Conservation (phyloP, 208 protist genomes). For the Zelonia costaricensis region DNA sequence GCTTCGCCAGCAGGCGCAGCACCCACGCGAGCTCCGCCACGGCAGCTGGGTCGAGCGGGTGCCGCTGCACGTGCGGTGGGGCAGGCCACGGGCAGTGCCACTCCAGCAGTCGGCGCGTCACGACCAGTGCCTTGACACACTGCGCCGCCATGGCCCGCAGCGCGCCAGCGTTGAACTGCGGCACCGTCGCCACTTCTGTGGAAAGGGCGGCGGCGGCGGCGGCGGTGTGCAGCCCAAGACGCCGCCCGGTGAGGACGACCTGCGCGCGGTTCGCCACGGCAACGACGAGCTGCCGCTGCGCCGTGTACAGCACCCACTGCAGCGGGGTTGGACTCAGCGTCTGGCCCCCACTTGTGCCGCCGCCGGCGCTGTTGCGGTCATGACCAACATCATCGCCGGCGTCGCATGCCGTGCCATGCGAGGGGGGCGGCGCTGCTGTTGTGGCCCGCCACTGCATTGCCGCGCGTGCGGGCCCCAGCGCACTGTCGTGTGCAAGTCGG, state of each 20-base stretch:
- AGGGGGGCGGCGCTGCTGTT: too few relatives aligned
- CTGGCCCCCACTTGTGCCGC: constrained; percentile 1
- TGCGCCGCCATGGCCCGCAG: constrained; percentile 14
- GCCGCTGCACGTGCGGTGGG: background rate
- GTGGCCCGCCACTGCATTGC: constrained; percentile 19
- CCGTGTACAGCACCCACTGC: constrained; percentile 43
- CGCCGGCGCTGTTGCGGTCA: too few relatives aligned
- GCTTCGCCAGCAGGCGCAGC: constrained; percentile 37
- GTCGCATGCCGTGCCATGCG: too few relatives aligned
- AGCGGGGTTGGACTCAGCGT: constrained; percentile 24
- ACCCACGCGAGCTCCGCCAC: constrained; percentile 35
- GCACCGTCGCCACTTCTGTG: background rate
- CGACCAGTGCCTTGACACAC: constrained; percentile 30
- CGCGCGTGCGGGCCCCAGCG: constrained; percentile 14
- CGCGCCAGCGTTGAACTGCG: background rate
- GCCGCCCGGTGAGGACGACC: constrained; percentile 13
- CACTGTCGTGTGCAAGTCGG: background rate
- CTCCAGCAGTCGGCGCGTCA: constrained; percentile 21
- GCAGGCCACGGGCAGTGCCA: constrained; percentile 35
- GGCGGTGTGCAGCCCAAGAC: background rate
- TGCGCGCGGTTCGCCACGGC: constrained; percentile 41
- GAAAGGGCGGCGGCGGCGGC: too few relatives aligned
- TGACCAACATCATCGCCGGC: too few relatives aligned
- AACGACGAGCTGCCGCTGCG: constrained; percentile 40
- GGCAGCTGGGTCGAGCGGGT: background rate